Evolutionary conservation across 495 filamentous ascomycete species (phyloP), one percentile per base, ranked within the genome.

Genomic region (Annulohypoxylon bovei): DNA sequence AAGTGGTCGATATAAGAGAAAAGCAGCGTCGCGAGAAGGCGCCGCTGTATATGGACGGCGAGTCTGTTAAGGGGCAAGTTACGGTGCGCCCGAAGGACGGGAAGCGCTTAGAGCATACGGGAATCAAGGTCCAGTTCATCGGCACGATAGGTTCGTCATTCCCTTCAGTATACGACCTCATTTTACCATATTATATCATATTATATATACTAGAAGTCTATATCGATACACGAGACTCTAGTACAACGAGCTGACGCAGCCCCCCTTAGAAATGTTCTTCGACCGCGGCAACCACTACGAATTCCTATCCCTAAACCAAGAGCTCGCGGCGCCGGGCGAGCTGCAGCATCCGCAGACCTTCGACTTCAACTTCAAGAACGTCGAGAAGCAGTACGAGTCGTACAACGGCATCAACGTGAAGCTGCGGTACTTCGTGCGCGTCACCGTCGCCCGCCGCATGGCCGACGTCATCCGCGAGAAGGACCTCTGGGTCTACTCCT

Each of bases 321-420:
- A 99, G 79, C 88, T 99, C 27, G 95, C 95, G 8, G 93, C 94
- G 20, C 95, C 95, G 1, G 96, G 95, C 74, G 95, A 99, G 81
- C 89, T 99, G 58, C 94, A 98, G 71, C 95, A 99, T 81, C 96
- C 95, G 33, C 96, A 98, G 82, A 97, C 94, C 42, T 98, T 97
- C 84, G 93, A 96, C 62, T 99, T 99, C 88, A 97, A 98, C 83
- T 99, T 99, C 88, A 99, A 98, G 81, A 98, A 98, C 79, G 92
- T 99, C 72, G 95, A 99, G 86, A 99, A 99, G 84, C 94, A 97
- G 79, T 99, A 99, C 85, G 95, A 99, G 81, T 97, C 94, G 65
- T 99, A 99, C 86, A 97, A 97, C 81, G 95, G 95, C 75, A 99
- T 99, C 87, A 99, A 99, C 78, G 96, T 98, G 65, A 94, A 95